Conservation (phyloP, 257 asterid species). For the Vinca minor region DNA sequence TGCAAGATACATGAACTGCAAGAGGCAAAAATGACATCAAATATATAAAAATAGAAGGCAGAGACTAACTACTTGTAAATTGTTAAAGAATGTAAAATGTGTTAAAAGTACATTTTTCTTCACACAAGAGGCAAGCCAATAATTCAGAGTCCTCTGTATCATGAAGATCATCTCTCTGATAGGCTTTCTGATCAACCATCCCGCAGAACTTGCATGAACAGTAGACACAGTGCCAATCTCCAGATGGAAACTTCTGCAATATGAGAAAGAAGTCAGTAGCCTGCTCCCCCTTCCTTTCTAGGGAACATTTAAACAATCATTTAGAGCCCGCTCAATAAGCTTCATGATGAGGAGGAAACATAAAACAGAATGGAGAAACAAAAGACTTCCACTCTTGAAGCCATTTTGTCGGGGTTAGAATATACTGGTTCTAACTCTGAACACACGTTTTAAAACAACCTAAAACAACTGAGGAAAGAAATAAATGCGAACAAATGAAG, state of each 20-base stretch:
- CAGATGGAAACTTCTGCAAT: constrained; percentile 59
- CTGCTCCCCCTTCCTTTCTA: not conserved
- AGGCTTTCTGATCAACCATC: constrained; percentile 36
- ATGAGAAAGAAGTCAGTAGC: not conserved
- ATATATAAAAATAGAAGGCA: constrained; percentile 3
- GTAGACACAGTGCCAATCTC: constrained; percentile 80
- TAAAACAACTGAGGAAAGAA: constrained; percentile 1
- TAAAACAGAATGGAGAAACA: not conserved
- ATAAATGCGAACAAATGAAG: not conserved
- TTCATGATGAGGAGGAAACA: too few species aligned
- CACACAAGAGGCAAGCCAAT: constrained; percentile 56
- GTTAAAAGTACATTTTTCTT: constrained; percentile 69
- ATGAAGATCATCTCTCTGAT: constrained; percentile 25
- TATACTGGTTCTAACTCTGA: not conserved
- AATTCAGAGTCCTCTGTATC: constrained; percentile 31
- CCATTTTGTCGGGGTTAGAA: not conserved
- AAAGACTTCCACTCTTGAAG: not conserved
- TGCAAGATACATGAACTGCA: constrained; percentile 74
- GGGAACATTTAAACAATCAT: too few species aligned
- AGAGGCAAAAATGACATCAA: constrained; percentile 15
- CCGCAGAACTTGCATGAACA: constrained; percentile 97
- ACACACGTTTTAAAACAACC: not conserved
- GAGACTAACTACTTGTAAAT: constrained; percentile 10
- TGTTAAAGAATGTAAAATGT: constrained; percentile 7
- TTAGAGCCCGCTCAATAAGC: too few species aligned